These are phyloP conservation scores for Vanrija humicola DNA, from an alignment of 1,284 basidiomycete species.

Conservation along the genomic window DNA sequence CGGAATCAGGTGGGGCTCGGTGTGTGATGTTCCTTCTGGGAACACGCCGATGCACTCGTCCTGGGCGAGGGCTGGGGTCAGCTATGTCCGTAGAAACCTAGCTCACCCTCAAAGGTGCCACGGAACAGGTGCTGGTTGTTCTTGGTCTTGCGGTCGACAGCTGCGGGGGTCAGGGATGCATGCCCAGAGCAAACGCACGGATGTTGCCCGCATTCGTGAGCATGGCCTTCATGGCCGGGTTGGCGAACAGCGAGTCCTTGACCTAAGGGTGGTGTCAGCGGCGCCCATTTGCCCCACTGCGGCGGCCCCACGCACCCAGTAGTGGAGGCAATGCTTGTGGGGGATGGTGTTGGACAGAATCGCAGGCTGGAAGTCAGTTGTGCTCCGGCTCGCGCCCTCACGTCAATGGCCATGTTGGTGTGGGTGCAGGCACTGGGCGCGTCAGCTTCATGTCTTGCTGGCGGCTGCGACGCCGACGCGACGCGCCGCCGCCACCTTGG, in stretches of 20 bases:
- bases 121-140: conserved; percentile 84
- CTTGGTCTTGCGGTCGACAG: conserved; percentile 87
- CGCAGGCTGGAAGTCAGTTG: conserved; percentile 33
- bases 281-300: neutral
- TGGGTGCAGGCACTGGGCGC: conserved; percentile 70
- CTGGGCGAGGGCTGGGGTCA: conserved; percentile 58
- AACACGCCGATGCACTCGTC: conserved; percentile 85
- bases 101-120: conserved; percentile 69
- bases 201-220: conserved; percentile 90
- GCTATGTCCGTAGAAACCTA: neutral
- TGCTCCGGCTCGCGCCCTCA: conserved; percentile 50
- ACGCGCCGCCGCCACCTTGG: too few species aligned
- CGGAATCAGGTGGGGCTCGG: conserved; percentile 84
- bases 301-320: conserved; percentile 75
- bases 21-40: conserved; percentile 74
- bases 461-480: too few species aligned
- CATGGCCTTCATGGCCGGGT: conserved; percentile 68
- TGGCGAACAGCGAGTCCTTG: conserved; percentile 63
- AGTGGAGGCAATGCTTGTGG: conserved; percentile 60
- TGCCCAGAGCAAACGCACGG: conserved; percentile 20
- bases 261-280: conserved; percentile 29
- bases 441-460: neutral
- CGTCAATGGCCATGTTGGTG: conserved; percentile 92
- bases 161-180: conserved; percentile 41
- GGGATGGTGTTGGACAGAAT: conserved; percentile 45